phyloP scores from a whole-genome alignment of 352 stramenopile species.

The Globisporangium rhizosaccharum region DNA sequence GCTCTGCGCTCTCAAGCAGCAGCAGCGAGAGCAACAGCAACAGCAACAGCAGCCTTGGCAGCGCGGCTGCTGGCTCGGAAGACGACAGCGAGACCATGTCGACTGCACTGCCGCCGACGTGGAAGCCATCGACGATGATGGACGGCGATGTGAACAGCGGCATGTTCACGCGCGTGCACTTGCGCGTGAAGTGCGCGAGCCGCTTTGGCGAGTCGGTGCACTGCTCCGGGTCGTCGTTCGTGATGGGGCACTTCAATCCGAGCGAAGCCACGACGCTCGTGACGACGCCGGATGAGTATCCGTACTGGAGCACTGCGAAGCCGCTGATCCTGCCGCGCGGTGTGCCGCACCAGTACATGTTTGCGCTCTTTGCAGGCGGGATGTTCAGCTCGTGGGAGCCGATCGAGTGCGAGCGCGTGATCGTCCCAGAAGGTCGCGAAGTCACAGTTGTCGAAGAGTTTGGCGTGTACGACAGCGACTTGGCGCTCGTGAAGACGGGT shows the following conservation, averaged over 20 bases:
- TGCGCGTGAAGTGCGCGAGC: conserved; percentile 61
- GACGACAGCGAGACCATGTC: conserved; percentile 10
- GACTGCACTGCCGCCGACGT: not conserved
- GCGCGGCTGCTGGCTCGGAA: conserved; percentile 9
- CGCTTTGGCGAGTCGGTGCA: conserved; percentile 75
- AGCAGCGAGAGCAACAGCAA: conserved; percentile 12
- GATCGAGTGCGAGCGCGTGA: conserved; percentile 59
- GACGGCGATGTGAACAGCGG: conserved; percentile 69
- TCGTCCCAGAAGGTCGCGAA: conserved; percentile 74
- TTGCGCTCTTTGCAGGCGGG: conserved; percentile 83
- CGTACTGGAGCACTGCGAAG: conserved; percentile 92
- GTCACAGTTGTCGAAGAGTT: conserved; percentile 80
- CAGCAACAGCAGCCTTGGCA: conserved; percentile 16
- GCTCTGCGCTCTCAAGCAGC: conserved; percentile 9
- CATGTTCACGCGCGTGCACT: conserved; percentile 77
- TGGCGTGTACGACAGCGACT: conserved; percentile 56
- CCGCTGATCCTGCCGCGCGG: conserved; percentile 90
- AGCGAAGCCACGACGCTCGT: conserved; percentile 91
- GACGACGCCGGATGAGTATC: conserved; percentile 95
- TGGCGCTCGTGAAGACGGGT: conserved; percentile 53
- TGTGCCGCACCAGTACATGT: conserved; percentile 88
- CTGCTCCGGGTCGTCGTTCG: conserved; percentile 74
- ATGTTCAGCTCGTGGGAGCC: conserved; percentile 82
- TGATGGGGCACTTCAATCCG: conserved; percentile 86
- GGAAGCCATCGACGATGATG: conserved; percentile 3